Percentiles rank a stretch among this genome's conserved stretches.
These are phyloP conservation scores for Saccharomyces hybrid DNA, from an alignment of 1,139 yeast species.

Conservation along the genomic window DNA sequence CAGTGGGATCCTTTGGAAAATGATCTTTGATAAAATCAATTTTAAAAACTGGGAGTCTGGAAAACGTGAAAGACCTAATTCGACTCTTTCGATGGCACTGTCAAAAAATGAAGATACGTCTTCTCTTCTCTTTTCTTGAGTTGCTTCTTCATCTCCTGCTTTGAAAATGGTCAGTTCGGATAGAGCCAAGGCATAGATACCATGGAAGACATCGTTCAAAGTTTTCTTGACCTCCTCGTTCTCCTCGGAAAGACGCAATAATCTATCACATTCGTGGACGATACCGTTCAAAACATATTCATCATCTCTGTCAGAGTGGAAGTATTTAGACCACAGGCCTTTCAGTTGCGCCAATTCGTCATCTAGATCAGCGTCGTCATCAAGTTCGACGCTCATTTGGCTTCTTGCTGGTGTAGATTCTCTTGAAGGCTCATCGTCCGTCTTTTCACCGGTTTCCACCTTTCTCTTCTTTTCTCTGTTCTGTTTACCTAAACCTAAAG, in stretches of 20 bases:
- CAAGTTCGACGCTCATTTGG: conserved; percentile 53
- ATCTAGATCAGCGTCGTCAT: conserved; percentile 62
- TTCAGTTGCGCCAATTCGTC: conserved; percentile 69
- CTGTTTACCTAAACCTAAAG: conserved; percentile 72
- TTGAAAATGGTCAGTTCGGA: conserved; percentile 59
- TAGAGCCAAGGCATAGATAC: conserved; percentile 66
- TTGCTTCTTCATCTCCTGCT: conserved; percentile 30
- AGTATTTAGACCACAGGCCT: conserved; percentile 62
- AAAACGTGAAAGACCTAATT: conserved; percentile 47
- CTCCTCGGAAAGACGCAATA: conserved; percentile 44
- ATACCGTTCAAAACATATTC: conserved; percentile 72
- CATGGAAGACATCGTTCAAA: conserved; percentile 57
- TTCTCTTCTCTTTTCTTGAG: conserved; percentile 29
- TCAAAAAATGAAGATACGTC: conserved; percentile 50
- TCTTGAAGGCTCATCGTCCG: conserved; percentile 9
- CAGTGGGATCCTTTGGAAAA: conserved; percentile 51
- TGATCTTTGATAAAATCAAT: conserved; percentile 50
- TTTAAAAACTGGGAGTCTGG: conserved; percentile 41
- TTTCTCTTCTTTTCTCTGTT: conserved; percentile 36
- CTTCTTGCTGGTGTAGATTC: conserved; percentile 25
- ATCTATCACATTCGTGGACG: conserved; percentile 83
- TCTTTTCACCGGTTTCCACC: conserved; percentile 7
- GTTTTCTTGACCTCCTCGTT: conserved; percentile 24
- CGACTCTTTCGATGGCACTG: conserved; percentile 65
- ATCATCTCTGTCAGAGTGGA: conserved; percentile 47